A percentile compares a stretch with the other conserved stretches of the same genome.
phyloP scores from a whole-genome alignment of 371 early-diverging fungal genomes.

The Mortierella sp. region DNA sequence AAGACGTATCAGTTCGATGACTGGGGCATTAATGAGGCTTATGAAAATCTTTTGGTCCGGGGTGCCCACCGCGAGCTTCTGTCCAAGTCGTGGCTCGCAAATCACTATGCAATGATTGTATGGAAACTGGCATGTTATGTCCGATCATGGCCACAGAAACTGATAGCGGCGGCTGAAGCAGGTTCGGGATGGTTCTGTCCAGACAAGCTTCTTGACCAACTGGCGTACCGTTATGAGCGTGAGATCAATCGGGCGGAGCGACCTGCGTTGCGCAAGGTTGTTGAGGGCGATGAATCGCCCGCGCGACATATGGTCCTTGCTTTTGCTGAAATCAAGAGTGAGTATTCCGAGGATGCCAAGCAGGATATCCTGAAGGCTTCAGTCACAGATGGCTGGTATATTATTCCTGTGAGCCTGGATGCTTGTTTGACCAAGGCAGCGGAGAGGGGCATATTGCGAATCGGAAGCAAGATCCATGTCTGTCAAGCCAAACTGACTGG shows the following conservation, averaged over 20 bases:
- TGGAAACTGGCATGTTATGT: constrained; percentile 79
- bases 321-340: constrained; percentile 63
- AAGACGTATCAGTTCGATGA: constrained; percentile 40
- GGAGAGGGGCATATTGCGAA: constrained; percentile 54
- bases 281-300: constrained; percentile 77
- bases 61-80: constrained; percentile 59
- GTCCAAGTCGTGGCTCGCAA: constrained; percentile 69
- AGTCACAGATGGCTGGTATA: constrained; percentile 88
- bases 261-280: constrained; percentile 73
- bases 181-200: constrained; percentile 58
- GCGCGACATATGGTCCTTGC: constrained; percentile 74
- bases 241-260: constrained; percentile 76
- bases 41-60: constrained; percentile 49
- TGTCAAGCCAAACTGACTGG: constrained; percentile 69
- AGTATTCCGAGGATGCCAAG: constrained; percentile 10
- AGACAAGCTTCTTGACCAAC: constrained; percentile 64
- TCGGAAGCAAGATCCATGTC: constrained; percentile 78
- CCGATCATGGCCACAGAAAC: constrained; percentile 66
- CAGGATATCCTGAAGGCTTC: constrained; percentile 50
- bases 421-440: constrained; percentile 62
- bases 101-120: constrained; percentile 79
- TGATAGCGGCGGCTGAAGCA: background rate
- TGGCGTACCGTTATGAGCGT: constrained; percentile 73
- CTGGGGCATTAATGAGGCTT: constrained; percentile 65
- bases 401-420: constrained; percentile 70